These are phyloP conservation scores for Exsudoporus floridanus DNA, from an alignment of 1,284 basidiomycete species.

Conservation along the genomic window DNA sequence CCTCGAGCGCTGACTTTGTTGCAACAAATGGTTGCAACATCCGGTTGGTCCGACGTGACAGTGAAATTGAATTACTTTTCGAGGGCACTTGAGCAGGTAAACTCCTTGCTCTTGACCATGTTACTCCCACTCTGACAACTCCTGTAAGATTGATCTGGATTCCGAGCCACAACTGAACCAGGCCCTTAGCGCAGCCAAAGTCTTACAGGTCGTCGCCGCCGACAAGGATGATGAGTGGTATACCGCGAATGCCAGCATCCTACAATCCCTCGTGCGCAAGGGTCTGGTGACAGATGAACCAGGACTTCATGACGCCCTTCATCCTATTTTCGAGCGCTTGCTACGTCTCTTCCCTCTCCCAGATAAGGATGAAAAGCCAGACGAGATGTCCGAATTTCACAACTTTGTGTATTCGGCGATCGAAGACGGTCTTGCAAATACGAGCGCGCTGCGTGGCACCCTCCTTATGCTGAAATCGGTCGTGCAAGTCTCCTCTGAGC, in stretches of 20 bases:
- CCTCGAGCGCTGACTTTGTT: conserved; percentile 82
- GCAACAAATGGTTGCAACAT: conserved; percentile 76
- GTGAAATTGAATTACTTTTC: conserved; percentile 91
- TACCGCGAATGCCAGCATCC: conserved; percentile 66
- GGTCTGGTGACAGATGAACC: conserved; percentile 80
- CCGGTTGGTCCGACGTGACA: conserved; percentile 91
- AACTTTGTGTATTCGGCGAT: conserved; percentile 76
- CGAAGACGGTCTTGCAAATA: conserved; percentile 78
- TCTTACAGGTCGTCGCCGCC: conserved; percentile 83
- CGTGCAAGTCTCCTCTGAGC: conserved; percentile 80
- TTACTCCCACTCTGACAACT: conserved; percentile 19
- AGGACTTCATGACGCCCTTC: conserved; percentile 74
- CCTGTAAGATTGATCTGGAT: conserved; percentile 68
- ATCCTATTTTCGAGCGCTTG: conserved; percentile 85
- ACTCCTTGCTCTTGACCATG: conserved; percentile 20
- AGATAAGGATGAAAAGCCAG: conserved; percentile 76
- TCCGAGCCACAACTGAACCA: conserved; percentile 63
- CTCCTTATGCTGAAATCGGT: conserved; percentile 89
- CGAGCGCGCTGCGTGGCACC: conserved; percentile 73
- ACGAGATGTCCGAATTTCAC: conserved; percentile 77
- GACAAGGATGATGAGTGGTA: conserved; percentile 90
- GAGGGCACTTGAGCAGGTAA: conserved; percentile 77
- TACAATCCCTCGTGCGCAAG: conserved; percentile 90
- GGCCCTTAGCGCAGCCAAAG: conserved; percentile 85
- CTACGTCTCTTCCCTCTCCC: conserved; percentile 81